Conservation (phyloP, 2,329 filamentous ascomycete species). For the Pseudogymnoascus sp. region DNA sequence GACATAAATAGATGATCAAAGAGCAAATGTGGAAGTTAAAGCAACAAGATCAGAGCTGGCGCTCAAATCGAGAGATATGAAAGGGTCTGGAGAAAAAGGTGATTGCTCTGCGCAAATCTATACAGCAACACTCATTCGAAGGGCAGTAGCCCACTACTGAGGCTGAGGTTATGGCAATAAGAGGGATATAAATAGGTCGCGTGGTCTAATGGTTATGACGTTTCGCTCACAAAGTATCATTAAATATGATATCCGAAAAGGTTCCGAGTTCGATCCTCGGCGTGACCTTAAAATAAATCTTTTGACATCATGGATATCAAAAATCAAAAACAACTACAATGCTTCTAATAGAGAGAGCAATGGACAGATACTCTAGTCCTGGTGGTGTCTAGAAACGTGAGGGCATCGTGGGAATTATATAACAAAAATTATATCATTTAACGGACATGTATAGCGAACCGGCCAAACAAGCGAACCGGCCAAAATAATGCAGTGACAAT, state of each 20-base stretch:
- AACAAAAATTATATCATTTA: not conserved
- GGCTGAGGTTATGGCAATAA: not conserved
- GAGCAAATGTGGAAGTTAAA: not conserved
- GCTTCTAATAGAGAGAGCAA: not conserved
- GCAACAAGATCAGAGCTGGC: not conserved
- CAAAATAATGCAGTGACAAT: too few species aligned
- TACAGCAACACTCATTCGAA: not conserved
- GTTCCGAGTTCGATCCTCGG: constrained; percentile 4
- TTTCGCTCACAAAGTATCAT: constrained; percentile 4
- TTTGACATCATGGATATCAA: not conserved
- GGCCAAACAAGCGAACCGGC: too few species aligned
- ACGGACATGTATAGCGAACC: too few species aligned
- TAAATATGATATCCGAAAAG: not conserved
- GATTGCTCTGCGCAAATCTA: not conserved
- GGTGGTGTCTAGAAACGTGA: not conserved
- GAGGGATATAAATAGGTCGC: not conserved
- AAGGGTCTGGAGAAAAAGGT: not conserved
- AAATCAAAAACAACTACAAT: too few species aligned
- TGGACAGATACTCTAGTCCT: not conserved
- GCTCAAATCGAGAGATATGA: not conserved
- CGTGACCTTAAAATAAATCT: not conserved
- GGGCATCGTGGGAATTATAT: not conserved
- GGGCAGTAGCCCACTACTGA: not conserved
- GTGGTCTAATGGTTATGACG: constrained; percentile 1
- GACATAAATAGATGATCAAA: not conserved